A percentile compares a stretch with the other conserved stretches of the same genome.
phyloP scores from a whole-genome alignment of 1,284 basidiomycete genomes.

The Ceratobasidium theobromae region DNA sequence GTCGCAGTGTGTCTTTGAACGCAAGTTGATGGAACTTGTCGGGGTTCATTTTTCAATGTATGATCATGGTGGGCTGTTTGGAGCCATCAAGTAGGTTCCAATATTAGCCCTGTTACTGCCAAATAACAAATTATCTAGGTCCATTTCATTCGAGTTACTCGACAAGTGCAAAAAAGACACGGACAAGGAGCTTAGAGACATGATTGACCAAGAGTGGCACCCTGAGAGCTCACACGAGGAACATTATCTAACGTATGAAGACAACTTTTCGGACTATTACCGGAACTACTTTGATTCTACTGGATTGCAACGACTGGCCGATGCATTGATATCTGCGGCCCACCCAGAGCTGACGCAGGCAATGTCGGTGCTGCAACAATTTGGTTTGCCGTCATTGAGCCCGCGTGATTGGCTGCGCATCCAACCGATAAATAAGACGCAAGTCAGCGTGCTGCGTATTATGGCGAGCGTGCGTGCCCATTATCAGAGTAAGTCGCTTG shows the following conservation, averaged over 20 bases:
- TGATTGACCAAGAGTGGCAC: background rate
- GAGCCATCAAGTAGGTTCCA: background rate
- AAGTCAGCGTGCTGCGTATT: background rate
- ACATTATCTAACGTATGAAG: background rate
- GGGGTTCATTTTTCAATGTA: background rate
- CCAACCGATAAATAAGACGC: background rate
- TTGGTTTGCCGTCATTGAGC: background rate
- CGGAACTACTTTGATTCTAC: background rate
- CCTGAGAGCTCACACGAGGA: conserved; percentile 3
- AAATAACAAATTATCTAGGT: background rate
- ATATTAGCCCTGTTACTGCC: no score
- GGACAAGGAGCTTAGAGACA: background rate
- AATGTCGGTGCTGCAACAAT: background rate
- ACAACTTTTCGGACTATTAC: conserved; percentile 1
- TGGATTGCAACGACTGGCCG: background rate
- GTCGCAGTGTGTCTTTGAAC: background rate
- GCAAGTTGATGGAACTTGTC: conserved; percentile 3
- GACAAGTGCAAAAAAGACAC: background rate
- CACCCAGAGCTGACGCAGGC: background rate
- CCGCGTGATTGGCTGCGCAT: background rate
- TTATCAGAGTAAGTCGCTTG: conserved; percentile 2
- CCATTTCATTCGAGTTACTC: background rate
- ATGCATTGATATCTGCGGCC: background rate
- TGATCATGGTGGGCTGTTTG: background rate
- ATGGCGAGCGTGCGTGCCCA: conserved; percentile 14